Conservation (phyloP, 1,139 yeast species). For the Blastobotrys niveus region DNA sequence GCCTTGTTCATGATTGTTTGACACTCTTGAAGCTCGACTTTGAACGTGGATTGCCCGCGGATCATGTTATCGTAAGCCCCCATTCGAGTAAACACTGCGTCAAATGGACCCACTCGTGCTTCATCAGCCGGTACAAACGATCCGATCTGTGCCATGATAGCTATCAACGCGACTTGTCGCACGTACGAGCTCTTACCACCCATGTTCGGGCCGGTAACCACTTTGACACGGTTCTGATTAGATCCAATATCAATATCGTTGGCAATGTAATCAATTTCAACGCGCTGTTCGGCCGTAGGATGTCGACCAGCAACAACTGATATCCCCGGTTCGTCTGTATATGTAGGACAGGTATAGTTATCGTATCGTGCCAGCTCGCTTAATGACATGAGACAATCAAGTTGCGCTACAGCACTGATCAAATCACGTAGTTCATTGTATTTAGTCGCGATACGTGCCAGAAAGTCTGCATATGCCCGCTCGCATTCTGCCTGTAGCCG, state of each 20-base stretch:
- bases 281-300: conserved; percentile 65
- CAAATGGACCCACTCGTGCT: conserved; percentile 55
- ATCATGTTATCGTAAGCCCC: conserved; percentile 71
- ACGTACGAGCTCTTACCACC: conserved; percentile 93
- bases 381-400: conserved; percentile 74
- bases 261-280: conserved; percentile 51
- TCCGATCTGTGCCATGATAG: conserved; percentile 88
- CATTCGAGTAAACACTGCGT: conserved; percentile 49
- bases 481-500: conserved; percentile 51
- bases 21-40: conserved; percentile 69
- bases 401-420: conserved; percentile 48
- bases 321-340: conserved; percentile 45
- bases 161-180: conserved; percentile 80
- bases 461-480: conserved; percentile 48
- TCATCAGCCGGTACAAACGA: conserved; percentile 65
- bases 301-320: conserved; percentile 60
- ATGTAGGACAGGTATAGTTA: conserved; percentile 52
- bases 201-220: conserved; percentile 92
- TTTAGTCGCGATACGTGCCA: conserved; percentile 40
- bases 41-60: conserved; percentile 67
- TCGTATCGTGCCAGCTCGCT: conserved; percentile 53
- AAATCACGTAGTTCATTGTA: conserved; percentile 49
- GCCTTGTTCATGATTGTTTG: conserved; percentile 48
- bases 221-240: conserved; percentile 42
- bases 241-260: conserved; percentile 58